Evolutionary conservation across 331 rosid species (phyloP), one percentile per base, ranked within the genome.

Genomic region (Acacia concinna): DNA sequence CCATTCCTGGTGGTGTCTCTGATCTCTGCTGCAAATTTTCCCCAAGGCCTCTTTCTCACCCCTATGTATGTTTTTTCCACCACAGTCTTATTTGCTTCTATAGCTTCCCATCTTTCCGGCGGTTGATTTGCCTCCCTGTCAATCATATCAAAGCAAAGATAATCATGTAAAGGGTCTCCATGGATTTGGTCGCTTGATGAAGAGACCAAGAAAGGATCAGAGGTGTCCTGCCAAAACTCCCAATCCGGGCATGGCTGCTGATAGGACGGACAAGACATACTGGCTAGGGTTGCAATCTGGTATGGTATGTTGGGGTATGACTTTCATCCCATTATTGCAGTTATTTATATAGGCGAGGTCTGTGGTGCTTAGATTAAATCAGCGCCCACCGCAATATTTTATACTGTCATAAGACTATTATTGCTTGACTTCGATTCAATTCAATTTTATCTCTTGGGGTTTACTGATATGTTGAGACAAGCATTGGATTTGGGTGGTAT

Each of bases 1-100:
- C 94, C 92, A 12, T 85, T 77, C 84, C 91, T 85, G 0, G 92
- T 90, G 3, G 91, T 86, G 80, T 90, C 94, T 71, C 92, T 85
- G 9, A 90, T 90, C 63, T 90, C 94, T 0, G 92, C 89, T 7
- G 94, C 94, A 73, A 73, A 90, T 40, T 88, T 90, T 1, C 92
- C 94, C 94, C 92, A 90, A 0, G 91, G 92, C 73, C 94, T 78
- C 74, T 81, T 77, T 57, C 91, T 78, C 41, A 90, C 90, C 9
- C 92, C 94, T 79, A 68, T 43, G 32, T 77, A 82, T 15, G 72
- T 6, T 38, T 35, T 52, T 2, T 73, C 34, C 52, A 65, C 49
- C 9, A 23, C 38, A 2, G 17, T 3, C 60, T 5, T 31, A 4
- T 7, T 7, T 7, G 4, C 47, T 37, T 37, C 68, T 1, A 2